Conservation (phyloP, 345 rosid species). For the Alliaria petiolata region DNA sequence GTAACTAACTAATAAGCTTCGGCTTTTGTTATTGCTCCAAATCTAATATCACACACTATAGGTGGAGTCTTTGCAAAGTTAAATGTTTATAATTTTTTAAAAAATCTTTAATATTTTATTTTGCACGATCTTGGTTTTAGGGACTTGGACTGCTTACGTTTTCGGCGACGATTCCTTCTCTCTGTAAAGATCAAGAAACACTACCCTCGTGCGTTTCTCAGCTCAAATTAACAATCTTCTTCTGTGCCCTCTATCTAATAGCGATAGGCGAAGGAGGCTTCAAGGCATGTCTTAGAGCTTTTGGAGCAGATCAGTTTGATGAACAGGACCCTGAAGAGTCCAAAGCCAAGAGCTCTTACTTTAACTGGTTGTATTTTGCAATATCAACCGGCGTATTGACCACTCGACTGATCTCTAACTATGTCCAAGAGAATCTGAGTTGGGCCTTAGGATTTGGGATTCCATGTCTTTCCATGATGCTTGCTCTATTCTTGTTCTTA, state of each 20-base stretch:
- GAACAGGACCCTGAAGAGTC: conserved; percentile 23
- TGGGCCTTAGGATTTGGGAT: conserved; percentile 27
- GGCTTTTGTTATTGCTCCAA: neutral
- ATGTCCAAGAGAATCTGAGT: conserved; percentile 22
- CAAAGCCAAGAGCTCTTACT: conserved; percentile 24
- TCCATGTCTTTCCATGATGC: conserved; percentile 22
- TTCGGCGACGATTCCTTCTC: conserved; percentile 48
- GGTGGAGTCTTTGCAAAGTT: neutral
- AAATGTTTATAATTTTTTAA: too few relatives aligned
- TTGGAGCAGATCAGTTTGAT: conserved; percentile 36
- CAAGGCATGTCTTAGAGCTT: conserved; percentile 30
- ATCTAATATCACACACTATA: too few relatives aligned
- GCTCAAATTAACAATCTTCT: conserved; percentile 22
- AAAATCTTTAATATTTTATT: too few relatives aligned
- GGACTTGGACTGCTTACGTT: conserved; percentile 54
- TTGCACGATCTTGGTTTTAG: conserved; percentile 17
- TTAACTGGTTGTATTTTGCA: conserved; percentile 27
- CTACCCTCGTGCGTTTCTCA: conserved; percentile 25
- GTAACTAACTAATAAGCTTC: neutral
- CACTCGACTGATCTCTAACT: conserved; percentile 2
- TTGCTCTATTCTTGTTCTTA: conserved; percentile 19
- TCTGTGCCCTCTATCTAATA: conserved; percentile 25
- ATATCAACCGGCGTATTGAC: neutral
- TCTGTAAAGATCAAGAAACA: conserved; percentile 21
- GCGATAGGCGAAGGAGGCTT: conserved; percentile 25